Evolutionary conservation across 495 filamentous ascomycete genomes (phyloP).

Genomic region (Penicillium samsonianum): DNA sequence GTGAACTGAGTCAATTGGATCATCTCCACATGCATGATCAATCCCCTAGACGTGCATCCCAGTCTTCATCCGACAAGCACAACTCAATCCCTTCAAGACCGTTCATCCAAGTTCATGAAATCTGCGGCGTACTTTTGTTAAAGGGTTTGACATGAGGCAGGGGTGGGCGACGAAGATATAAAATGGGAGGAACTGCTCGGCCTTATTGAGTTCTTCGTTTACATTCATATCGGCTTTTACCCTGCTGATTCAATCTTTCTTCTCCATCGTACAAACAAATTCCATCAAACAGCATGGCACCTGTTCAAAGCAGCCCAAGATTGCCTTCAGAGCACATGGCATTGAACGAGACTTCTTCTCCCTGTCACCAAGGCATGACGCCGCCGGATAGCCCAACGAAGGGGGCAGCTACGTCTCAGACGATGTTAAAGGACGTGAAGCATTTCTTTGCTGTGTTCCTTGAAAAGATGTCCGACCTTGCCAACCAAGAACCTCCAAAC

Average conservation of each 20-base stretch:
- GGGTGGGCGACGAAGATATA: neutral
- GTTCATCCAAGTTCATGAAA: no score
- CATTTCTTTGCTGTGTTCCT: slow-evolving; percentile 15
- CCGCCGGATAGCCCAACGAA: slow-evolving; percentile 11
- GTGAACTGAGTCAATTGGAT: no score
- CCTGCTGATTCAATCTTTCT: slow-evolving; percentile 16
- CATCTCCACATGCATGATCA: no score
- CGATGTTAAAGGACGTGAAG: slow-evolving; percentile 3
- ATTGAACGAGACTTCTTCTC: slow-evolving; percentile 1
- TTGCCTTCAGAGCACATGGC: slow-evolving; percentile 3
- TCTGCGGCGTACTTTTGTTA: no score
- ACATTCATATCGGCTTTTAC: slow-evolving; percentile 4
- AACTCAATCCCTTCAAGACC: no score
- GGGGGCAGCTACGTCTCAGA: neutral
- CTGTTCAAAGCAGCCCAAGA: neutral
- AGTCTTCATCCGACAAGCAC: no score
- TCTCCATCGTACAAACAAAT: slow-evolving; percentile 3
- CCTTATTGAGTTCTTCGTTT: no score
- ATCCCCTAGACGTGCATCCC: no score
- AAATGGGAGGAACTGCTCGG: neutral
- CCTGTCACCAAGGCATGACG: slow-evolving; percentile 13
- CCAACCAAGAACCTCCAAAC: slow-evolving; percentile 19
- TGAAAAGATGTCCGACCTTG: slow-evolving; percentile 16
- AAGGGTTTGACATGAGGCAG: no score
- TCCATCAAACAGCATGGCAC: slow-evolving; percentile 4